These are phyloP conservation scores for Pyricularia grisea DNA, from an alignment of 2,329 filamentous ascomycete species.

Conservation along the genomic window DNA sequence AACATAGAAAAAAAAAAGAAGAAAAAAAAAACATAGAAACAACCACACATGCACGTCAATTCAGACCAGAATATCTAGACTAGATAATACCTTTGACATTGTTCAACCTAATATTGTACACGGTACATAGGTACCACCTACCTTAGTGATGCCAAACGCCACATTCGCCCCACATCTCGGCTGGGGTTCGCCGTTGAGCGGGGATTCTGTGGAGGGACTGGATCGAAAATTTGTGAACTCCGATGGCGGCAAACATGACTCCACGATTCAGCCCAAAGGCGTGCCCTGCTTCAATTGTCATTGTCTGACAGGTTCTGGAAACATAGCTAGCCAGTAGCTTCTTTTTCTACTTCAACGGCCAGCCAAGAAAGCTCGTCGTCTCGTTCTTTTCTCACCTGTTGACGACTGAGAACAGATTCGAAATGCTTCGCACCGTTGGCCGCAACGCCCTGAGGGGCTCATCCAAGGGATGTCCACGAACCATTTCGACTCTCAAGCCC, in stretches of 20 bases:
- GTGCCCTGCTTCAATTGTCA: background rate
- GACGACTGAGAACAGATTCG: background rate
- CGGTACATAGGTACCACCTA: no score
- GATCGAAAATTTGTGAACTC: background rate
- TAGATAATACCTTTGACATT: no score
- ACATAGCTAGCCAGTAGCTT: background rate
- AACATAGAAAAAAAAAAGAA: no score
- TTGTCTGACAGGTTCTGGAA: background rate
- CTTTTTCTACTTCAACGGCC: background rate
- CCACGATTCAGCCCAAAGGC: conserved; percentile 1
- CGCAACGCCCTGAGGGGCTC: background rate
- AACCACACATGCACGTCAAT: background rate
- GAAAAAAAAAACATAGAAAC: background rate
- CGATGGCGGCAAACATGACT: background rate
- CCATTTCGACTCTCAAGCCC: background rate
- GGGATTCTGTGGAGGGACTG: background rate
- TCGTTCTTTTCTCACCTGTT: background rate
- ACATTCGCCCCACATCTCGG: background rate
- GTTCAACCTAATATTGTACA: background rate
- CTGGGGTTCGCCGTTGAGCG: background rate
- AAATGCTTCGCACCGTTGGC: background rate
- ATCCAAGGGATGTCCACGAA: background rate
- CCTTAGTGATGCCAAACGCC: background rate
- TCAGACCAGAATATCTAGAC: background rate
- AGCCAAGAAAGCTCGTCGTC: background rate